Base-by-base conservation (phyloP, 768 basidiomycete species). In the Phaffia tasmanica region DNA sequence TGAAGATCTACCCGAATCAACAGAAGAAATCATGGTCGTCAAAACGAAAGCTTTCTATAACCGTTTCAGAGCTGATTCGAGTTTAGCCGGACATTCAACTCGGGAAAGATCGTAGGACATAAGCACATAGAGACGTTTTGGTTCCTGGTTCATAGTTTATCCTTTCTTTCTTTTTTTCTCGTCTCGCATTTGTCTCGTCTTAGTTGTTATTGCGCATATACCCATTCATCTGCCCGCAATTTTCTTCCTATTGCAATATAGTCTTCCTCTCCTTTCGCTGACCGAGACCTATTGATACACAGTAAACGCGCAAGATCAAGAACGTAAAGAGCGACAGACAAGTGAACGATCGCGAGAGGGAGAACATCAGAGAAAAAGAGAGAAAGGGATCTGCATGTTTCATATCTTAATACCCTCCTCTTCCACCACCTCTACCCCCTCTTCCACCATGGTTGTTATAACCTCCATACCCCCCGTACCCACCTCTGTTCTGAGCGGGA, bases 1-100 rank as follows among this genome's bases (percentile, higher is more conserved):
- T 1, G 85, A 86, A 74, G 88, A 91, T 72, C 82, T 95, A 11
- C 88, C 93, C 0, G 94, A 97, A 76, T 89, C 91, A 19, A 93
- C 89, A 21, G 91, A 94, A 75, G 94, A 98, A 72, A 83, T 86
- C 70, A 84, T 91, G 0, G 92, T 97, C 75, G 82, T 85, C 0
- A 81, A 83, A 69, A 90, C 90, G 1, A 94, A 94, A 73, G 82
- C 84, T 51, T 86, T 85, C 72, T 94, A 94, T 75, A 84, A 83
- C 14, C 84, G 87, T 1, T 97, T 94, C 75, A 85, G 86, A 72
- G 81, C 87, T 1, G 72, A 42, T 42, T 42, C 35, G 35, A 42
- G 6, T 42, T 42, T 42, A 42, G 35, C 11, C 35, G 35, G 35
- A 42, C 35, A 42, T 42, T 42, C 35, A 42, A 42, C 35, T 11